phyloP scores from a whole-genome alignment of 495 filamentous ascomycete genomes.

The Baudoinia panamericana region DNA sequence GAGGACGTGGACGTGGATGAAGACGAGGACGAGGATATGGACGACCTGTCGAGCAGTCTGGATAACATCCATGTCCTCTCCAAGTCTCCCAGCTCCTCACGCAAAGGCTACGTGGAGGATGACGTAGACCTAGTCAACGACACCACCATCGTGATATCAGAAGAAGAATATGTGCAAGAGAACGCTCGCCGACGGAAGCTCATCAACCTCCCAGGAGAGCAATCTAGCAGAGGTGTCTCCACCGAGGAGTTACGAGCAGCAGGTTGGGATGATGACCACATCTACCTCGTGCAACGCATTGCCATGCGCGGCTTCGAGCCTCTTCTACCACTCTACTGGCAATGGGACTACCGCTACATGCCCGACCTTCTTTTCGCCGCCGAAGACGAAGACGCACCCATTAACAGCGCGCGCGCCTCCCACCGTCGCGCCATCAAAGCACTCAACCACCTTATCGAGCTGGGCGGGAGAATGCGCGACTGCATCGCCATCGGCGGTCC shows the following conservation, averaged over 20 bases:
- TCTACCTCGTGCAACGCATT: constrained; percentile 29
- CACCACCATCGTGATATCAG: constrained; percentile 21
- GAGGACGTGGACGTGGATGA: not conserved
- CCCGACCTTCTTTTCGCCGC: constrained; percentile 44
- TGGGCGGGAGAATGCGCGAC: constrained; percentile 25
- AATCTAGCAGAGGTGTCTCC: constrained; percentile 19
- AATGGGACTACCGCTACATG: constrained; percentile 47
- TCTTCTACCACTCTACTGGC: constrained; percentile 31
- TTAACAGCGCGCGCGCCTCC: constrained; percentile 28
- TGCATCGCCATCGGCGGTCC: constrained; percentile 6
- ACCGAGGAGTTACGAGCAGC: constrained; percentile 17
- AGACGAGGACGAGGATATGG: constrained; percentile 22
- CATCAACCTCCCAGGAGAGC: constrained; percentile 23
- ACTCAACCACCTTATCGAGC: constrained; percentile 21
- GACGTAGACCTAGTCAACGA: constrained; percentile 21
- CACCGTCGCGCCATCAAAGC: constrained; percentile 20
- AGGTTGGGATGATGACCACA: constrained; percentile 40
- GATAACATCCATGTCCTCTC: constrained; percentile 4
- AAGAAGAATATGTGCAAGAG: constrained; percentile 16
- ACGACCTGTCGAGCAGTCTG: constrained; percentile 8
- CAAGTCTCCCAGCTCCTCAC: not conserved
- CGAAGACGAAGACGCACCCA: constrained; percentile 30
- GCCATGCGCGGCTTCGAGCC: constrained; percentile 12
- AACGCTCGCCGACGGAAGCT: constrained; percentile 13
- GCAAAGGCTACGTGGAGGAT: constrained; percentile 2